Conservation (phyloP, 1,284 basidiomycete genomes). For the Puccinia polysora region DNA sequence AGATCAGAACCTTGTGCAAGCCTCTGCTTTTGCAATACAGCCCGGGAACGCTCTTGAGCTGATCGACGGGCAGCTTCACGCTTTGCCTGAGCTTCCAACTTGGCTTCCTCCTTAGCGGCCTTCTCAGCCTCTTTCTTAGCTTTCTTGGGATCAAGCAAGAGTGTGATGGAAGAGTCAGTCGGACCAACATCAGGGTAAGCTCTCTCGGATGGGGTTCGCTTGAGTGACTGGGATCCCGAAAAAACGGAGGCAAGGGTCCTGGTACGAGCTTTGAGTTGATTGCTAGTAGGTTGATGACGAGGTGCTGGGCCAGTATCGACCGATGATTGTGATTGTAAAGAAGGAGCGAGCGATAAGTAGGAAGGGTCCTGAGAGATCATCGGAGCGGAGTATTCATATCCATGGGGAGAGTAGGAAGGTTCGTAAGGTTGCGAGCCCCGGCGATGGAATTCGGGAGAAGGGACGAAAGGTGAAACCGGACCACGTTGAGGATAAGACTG, state of each 20-base stretch:
- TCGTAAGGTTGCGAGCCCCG: slow-evolving; percentile 36
- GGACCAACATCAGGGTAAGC: slow-evolving; percentile 13
- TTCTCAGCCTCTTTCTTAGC: slow-evolving; percentile 84
- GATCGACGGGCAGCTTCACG: slow-evolving; percentile 70
- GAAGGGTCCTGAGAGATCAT: slow-evolving; percentile 38
- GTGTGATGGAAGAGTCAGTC: slow-evolving; percentile 55
- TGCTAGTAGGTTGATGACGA: slow-evolving; percentile 49
- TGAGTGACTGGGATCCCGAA: slow-evolving; percentile 40
- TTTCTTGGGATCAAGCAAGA: slow-evolving; percentile 69
- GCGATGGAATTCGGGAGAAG: slow-evolving; percentile 27
- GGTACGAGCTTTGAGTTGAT: slow-evolving; percentile 76
- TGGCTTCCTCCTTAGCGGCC: slow-evolving; percentile 76
- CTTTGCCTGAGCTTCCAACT: slow-evolving; percentile 59
- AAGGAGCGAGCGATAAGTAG: slow-evolving; percentile 36
- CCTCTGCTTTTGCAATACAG: slow-evolving; percentile 83
- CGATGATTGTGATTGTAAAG: slow-evolving; percentile 15
- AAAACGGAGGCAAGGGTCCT: slow-evolving; percentile 49
- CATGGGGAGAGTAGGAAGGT: slow-evolving; percentile 24
- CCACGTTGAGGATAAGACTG: slow-evolving; percentile 55
- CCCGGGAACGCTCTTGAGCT: slow-evolving; percentile 76
- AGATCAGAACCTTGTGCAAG: slow-evolving; percentile 40
- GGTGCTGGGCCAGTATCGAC: background rate
- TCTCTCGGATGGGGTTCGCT: slow-evolving; percentile 34
- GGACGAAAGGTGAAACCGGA: slow-evolving; percentile 2
- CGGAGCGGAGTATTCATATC: slow-evolving; percentile 37